Evolutionary conservation across 2,329 filamentous ascomycete species (phyloP).

Genomic region (Blumeria hordei): DNA sequence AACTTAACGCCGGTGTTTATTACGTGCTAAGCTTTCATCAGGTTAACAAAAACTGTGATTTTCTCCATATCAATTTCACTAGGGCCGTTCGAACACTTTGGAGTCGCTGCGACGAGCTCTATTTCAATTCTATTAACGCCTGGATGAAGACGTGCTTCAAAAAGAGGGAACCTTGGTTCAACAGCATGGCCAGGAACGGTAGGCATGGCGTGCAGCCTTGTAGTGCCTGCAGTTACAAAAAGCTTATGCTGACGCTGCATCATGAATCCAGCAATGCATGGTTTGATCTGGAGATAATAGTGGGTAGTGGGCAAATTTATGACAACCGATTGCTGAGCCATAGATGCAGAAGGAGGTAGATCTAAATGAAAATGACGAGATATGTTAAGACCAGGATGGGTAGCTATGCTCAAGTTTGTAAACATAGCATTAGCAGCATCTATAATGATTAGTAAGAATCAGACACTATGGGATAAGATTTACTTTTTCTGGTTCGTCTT

Average conservation of each 20-base stretch:
- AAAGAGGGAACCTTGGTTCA: slow-evolving; percentile 37
- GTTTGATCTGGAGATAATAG: slow-evolving; percentile 46
- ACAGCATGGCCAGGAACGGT: slow-evolving; percentile 30
- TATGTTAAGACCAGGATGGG: slow-evolving; percentile 40
- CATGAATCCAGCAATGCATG: slow-evolving; percentile 36
- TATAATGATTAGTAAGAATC: slow-evolving; percentile 14
- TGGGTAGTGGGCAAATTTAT: slow-evolving; percentile 43
- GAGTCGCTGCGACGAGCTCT: slow-evolving; percentile 49
- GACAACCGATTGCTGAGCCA: slow-evolving; percentile 48
- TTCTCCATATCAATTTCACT: slow-evolving; percentile 54
- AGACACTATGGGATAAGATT: slow-evolving; percentile 5
- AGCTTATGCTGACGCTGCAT: slow-evolving; percentile 51
- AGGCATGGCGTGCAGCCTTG: slow-evolving; percentile 23
- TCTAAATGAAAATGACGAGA: slow-evolving; percentile 36
- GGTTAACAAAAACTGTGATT: slow-evolving; percentile 49
- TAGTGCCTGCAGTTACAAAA: slow-evolving; percentile 46
- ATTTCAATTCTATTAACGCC: slow-evolving; percentile 61
- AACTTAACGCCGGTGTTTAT: background rate
- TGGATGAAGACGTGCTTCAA: slow-evolving; percentile 45
- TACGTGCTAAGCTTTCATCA: slow-evolving; percentile 23
- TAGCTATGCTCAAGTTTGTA: slow-evolving; percentile 37
- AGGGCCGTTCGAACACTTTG: slow-evolving; percentile 26
- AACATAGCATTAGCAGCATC: slow-evolving; percentile 38
- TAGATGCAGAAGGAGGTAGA: slow-evolving; percentile 37
- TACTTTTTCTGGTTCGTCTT: slow-evolving; percentile 23